Conservation (phyloP, 768 basidiomycete species). For the Pisolithus microcarpus region DNA sequence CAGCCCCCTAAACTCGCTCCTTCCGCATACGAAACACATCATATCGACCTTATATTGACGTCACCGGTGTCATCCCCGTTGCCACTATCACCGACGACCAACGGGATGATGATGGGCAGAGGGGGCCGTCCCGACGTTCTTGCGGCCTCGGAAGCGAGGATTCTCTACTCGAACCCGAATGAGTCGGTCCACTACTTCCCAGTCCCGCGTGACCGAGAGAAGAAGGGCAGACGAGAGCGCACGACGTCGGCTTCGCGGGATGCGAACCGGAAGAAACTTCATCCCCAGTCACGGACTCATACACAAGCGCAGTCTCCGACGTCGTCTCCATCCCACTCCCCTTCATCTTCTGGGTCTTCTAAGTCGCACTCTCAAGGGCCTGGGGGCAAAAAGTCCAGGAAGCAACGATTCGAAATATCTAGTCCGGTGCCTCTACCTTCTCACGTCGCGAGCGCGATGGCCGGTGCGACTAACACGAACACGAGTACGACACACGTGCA, state of each 20-base stretch:
- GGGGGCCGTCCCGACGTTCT: constrained; percentile 4
- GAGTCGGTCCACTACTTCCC: constrained; percentile 11
- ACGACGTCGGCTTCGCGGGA: not conserved
- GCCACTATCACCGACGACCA: not conserved
- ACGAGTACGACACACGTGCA: not conserved
- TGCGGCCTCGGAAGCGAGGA: constrained; percentile 7
- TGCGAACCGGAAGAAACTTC: not conserved
- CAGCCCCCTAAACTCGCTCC: not conserved
- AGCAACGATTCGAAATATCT: not conserved
- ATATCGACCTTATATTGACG: not conserved
- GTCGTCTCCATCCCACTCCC: not conserved
- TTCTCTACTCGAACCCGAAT: constrained; percentile 15
- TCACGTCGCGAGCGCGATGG: not conserved
- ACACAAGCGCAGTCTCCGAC: not conserved
- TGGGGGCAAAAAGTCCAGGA: not conserved
- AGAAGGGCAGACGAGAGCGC: constrained; percentile 3
- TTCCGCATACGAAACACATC: not conserved
- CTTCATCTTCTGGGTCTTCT: not conserved
- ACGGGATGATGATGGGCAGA: not conserved
- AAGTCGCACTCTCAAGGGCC: not conserved
- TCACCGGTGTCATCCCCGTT: not conserved
- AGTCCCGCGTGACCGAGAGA: constrained; percentile 4
- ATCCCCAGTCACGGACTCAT: not conserved
- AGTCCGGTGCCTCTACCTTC: not conserved
- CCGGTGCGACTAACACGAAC: not conserved